These are phyloP conservation scores for Aspergillus indologenus DNA, from an alignment of 495 filamentous ascomycete genomes.

Conservation along the genomic window DNA sequence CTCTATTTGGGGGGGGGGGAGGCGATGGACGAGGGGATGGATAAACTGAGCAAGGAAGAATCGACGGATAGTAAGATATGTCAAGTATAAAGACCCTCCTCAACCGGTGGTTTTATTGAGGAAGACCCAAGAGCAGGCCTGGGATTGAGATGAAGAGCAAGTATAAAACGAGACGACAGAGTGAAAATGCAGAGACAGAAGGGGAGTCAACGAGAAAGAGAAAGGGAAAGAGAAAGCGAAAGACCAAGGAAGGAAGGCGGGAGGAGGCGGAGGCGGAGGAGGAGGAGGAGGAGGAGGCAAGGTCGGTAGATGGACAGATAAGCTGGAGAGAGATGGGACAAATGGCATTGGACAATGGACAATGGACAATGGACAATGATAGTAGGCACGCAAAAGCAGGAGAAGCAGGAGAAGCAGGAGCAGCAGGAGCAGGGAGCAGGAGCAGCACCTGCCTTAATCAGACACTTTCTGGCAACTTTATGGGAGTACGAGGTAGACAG, in stretches of 20 bases:
- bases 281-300: background rate
- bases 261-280: background rate
- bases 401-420: background rate
- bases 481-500: too few species aligned
- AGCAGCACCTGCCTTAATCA: conserved; percentile 11
- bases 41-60: conserved; percentile 21
- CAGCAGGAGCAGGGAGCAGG: background rate
- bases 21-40: conserved; percentile 12
- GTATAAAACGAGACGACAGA: background rate
- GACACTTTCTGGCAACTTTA: background rate
- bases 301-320: too few species aligned
- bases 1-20: conserved; percentile 10
- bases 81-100: conserved; percentile 14
- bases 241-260: background rate
- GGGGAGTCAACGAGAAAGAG: background rate
- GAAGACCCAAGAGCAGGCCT: conserved; percentile 8
- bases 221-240: background rate
- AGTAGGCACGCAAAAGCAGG: too few species aligned
- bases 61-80: conserved; percentile 18
- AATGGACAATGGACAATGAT: too few species aligned
- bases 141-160: background rate
- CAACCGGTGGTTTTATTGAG: conserved; percentile 8
- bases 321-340: too few species aligned
- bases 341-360: too few species aligned
- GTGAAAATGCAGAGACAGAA: too few species aligned